Percentiles rank a stretch among this genome's conserved stretches.
phyloP scores from a whole-genome alignment of 768 basidiomycete species.

The Boletellus ananas region DNA sequence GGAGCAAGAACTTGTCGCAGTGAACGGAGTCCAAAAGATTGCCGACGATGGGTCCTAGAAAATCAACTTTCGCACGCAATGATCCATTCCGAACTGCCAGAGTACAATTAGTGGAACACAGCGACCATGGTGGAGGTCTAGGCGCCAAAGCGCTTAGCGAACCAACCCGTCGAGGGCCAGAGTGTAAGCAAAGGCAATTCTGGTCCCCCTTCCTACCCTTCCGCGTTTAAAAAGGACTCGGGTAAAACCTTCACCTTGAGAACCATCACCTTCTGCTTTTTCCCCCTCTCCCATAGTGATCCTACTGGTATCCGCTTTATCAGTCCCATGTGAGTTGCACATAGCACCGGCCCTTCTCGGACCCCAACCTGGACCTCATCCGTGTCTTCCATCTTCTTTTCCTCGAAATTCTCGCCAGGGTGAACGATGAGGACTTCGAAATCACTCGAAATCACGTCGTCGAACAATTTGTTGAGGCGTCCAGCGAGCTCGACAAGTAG shows the following conservation, averaged over 20 bases:
- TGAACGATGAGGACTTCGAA: constrained; percentile 5
- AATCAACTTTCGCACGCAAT: too few species aligned
- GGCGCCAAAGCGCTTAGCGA: too few species aligned
- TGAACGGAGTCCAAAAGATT: too few species aligned
- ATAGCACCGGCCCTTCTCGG: neutral
- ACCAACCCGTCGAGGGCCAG: neutral
- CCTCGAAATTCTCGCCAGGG: constrained; percentile 8
- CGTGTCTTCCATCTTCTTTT: constrained; percentile 4
- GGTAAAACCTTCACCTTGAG: constrained; percentile 8
- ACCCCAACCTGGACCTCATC: neutral
- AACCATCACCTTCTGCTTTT: constrained; percentile 2
- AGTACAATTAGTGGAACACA: too few species aligned
- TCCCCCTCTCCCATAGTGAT: constrained; percentile 8
- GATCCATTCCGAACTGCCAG: too few species aligned
- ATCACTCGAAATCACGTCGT: constrained; percentile 11
- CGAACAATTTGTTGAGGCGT: constrained; percentile 7
- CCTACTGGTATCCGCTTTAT: constrained; percentile 5
- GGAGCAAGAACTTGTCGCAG: too few species aligned
- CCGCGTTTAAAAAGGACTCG: constrained; percentile 3
- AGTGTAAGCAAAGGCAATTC: neutral
- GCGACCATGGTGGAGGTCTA: too few species aligned
- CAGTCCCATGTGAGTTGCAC: constrained; percentile 9
- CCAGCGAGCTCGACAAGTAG: constrained; percentile 10
- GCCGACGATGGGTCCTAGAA: too few species aligned
- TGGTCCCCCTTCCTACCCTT: neutral